Conservation (phyloP, 495 filamentous ascomycete species). For the Penicillium cosmopolitanum region DNA sequence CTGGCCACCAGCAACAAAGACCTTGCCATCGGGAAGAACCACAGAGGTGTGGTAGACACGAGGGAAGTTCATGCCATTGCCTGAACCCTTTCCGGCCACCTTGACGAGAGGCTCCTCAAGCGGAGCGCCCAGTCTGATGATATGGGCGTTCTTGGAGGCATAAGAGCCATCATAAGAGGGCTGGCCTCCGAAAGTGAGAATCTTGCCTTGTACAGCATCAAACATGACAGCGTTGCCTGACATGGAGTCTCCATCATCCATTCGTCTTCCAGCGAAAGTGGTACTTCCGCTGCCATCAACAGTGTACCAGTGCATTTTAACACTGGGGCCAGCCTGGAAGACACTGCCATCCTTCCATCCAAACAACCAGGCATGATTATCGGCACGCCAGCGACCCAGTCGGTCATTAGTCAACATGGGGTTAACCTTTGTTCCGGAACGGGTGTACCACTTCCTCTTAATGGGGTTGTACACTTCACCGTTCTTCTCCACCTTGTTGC, state of each 20-base stretch:
- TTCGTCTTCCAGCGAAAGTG: conserved; percentile 34
- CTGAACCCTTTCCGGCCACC: conserved; percentile 10
- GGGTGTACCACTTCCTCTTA: conserved; percentile 39
- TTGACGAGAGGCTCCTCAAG: conserved; percentile 8
- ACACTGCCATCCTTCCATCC: conserved; percentile 56
- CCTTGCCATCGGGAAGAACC: conserved; percentile 58
- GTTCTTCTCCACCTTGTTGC: conserved; percentile 46
- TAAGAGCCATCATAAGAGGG: conserved; percentile 45
- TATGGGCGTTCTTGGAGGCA: conserved; percentile 46
- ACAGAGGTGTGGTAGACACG: conserved; percentile 59
- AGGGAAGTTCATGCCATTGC: conserved; percentile 42
- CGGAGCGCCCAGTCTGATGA: conserved; percentile 50
- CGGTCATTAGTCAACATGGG: conserved; percentile 57
- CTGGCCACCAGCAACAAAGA: conserved; percentile 62
- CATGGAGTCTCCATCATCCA: conserved; percentile 55
- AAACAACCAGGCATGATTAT: conserved; percentile 58
- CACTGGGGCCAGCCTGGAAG: conserved; percentile 60
- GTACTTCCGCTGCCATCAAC: conserved; percentile 44
- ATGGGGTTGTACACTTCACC: conserved; percentile 57
- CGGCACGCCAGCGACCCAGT: conserved; percentile 28
- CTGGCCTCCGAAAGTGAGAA: conserved; percentile 56
- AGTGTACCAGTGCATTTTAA: conserved; percentile 50
- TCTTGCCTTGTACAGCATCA: conserved; percentile 58
- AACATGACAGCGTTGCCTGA: conserved; percentile 59
- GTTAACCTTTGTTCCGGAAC: conserved; percentile 40